Base-by-base conservation (phyloP, 345 rosid genomes). In the Salix brachista region DNA sequence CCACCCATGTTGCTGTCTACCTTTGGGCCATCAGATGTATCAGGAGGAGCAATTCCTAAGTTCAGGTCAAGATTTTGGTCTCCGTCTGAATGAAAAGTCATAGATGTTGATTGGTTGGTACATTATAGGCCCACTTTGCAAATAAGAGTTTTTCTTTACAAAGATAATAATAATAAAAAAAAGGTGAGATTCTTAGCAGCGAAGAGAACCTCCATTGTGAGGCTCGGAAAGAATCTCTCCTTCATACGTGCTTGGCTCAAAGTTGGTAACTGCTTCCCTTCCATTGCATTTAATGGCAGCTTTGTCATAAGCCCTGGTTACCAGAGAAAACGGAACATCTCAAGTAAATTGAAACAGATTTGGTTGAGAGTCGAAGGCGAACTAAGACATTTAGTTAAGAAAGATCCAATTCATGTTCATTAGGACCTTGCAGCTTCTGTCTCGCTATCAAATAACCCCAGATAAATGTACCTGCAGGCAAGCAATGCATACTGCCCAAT, bases 191-290 rank as follows among this genome's bases (percentile, higher is more conserved):
- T 42, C 71, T 4, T 5, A 70, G 39, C 50, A 66, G 67, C 19
- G 74, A 65, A 42, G 21, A 42, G 30, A 73, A 89, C 88, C 90
- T 78, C 72, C 75, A 58, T 64, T 77, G 39, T 75, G 69, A 71
- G 82, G 75, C 58, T 72, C 85, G 1, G 80, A 72, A 9, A 64
- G 64, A 6, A 83, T 79, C 78, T 91, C 90, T 5, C 77, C 91
- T 23, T 87, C 89, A 34, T 94, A 94, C 0, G 82, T 74, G 81
- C 88, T 89, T 4, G 95, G 89, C 61, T 90, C 93, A 78, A 96
- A 96, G 85, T 96, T 96, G 39, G 98, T 92, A 62, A 96, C 91
- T 0, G 99, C 97, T 79, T 96, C 99, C 80, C 87, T 88, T n/a
- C 97, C 98, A 77, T 87, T 88, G 73, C 89, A 91, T 52, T 89